Percentiles rank a stretch among this genome's conserved stretches.
Conservation (phyloP, 805 yeast genomes). For the Starmerella vitae region DNA sequence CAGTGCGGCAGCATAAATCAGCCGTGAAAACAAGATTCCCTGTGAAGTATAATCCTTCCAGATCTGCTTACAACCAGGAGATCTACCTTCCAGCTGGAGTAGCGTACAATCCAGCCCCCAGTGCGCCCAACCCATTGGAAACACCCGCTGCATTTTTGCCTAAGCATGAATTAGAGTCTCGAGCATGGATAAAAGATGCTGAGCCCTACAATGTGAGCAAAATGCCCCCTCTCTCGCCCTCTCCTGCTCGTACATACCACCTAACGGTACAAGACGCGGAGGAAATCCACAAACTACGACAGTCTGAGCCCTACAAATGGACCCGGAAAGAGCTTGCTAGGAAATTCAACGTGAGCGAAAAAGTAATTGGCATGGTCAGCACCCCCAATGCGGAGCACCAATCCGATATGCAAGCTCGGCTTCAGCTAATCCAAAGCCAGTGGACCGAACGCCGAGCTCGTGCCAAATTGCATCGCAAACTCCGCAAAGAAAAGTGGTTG, state of each 20-base stretch:
- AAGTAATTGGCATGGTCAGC: conserved; percentile 43
- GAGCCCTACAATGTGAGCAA: conserved; percentile 17
- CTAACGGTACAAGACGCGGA: conserved; percentile 44
- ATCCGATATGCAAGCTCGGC: conserved; percentile 36
- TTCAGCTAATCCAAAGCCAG: conserved; percentile 32
- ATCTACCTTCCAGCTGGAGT: conserved; percentile 46
- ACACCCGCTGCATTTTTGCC: conserved; percentile 67
- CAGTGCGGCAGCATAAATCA: conserved; percentile 10
- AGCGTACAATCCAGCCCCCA: conserved; percentile 49
- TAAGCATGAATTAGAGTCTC: conserved; percentile 34
- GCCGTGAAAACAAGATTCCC: conserved; percentile 31
- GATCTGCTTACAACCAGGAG: conserved; percentile 55
- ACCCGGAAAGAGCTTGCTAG: conserved; percentile 50
- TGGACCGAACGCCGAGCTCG: conserved; percentile 39
- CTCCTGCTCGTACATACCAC: conserved; percentile 36
- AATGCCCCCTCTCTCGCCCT: conserved; percentile 29
- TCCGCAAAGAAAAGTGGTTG: conserved; percentile 52
- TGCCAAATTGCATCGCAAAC: conserved; percentile 44
- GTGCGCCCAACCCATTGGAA: conserved; percentile 41
- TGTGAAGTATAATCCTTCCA: conserved; percentile 43
- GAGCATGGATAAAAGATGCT: conserved; percentile 31
- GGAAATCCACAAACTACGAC: conserved; percentile 45
- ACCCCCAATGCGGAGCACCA: conserved; percentile 28
- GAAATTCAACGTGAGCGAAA: conserved; percentile 40
- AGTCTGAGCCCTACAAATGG: conserved; percentile 46